Evolutionary conservation across 225 moss, liverwort and hornwort genomes (phyloP), one percentile per base, ranked within the genome.

Genomic region (Lunularia cruciata): DNA sequence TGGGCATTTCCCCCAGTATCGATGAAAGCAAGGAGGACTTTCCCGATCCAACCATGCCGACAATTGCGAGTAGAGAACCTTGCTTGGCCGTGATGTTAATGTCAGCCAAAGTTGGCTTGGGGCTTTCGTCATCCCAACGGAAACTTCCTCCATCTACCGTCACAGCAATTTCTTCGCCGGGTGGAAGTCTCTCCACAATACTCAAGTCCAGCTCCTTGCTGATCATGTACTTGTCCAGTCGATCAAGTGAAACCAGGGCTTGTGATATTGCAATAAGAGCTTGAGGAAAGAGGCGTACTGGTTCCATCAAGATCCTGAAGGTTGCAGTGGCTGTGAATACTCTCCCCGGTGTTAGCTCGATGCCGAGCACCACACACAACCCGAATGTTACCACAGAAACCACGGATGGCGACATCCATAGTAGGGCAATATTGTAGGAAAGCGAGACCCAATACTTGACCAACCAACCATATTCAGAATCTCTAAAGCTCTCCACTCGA

Each of bases 1-100:
- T 84, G 61, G 79, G 77, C 82, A 87, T 79, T 78, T 87, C 87
- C 37, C 87, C 87, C 38, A 84, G 69, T 9, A 87, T 52, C 23
- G 82, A 77, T 33, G 81, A 74, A 35, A 84, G 77, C 30, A 87
- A 47, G 18, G 84, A 84, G 15, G 84, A 84, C 47, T 84, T 87
- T 47, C 87, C 84, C 6, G 87, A 84, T 51, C 87, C 84, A 51
- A 87, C 87, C 65, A 75, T 83, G 32, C 84, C 84, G 28, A 87
- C 87, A 5, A 87, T 75, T 8, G 87, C 79, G 22, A 84, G 78
- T 2, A 87, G 36, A 67, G 75, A 76, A 57, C 84, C 87, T 27
- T 46, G 68, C 42, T 75, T 75, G 27, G 83, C 70, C 15, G 63
- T 72, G 49, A 87, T 57, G 54, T 80, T 77, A 49, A 87, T 69